Percentiles rank a stretch among this genome's conserved stretches.
These are phyloP conservation scores for Fonsecaea pedrosoi DNA, from an alignment of 2,329 filamentous ascomycete species.

Conservation along the genomic window DNA sequence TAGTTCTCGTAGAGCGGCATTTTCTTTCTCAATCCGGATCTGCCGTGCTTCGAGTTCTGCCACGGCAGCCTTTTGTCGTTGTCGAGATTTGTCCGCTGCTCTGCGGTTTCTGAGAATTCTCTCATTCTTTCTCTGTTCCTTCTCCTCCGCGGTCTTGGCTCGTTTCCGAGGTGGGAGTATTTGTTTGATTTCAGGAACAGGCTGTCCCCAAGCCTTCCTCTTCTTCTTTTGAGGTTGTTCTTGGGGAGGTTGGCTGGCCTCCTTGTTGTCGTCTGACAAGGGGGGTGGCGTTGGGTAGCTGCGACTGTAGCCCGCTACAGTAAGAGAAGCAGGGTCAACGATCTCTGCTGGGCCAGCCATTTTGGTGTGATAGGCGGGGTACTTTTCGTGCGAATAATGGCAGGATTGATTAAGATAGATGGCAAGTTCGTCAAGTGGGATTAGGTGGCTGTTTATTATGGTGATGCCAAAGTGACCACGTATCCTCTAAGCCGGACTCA, in stretches of 20 bases:
- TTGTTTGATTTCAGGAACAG: slow-evolving; percentile 88
- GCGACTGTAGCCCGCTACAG: slow-evolving; percentile 27
- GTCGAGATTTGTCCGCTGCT: slow-evolving; percentile 93
- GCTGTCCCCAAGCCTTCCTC: slow-evolving; percentile 98
- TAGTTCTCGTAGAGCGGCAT: slow-evolving; percentile 71
- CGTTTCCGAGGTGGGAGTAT: slow-evolving; percentile 71
- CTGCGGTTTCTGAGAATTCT: slow-evolving; percentile 95
- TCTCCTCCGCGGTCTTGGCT: slow-evolving; percentile 98
- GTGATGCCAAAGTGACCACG: slow-evolving; percentile 35
- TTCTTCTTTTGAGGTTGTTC: slow-evolving; percentile 67
- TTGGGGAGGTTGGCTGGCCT: slow-evolving; percentile 26
- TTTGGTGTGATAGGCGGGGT: slow-evolving; percentile 14
- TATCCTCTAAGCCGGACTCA: slow-evolving; percentile 37
- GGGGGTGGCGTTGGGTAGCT: slow-evolving; percentile 36
- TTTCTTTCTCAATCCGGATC: slow-evolving; percentile 70
- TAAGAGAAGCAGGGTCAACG: slow-evolving; percentile 31
- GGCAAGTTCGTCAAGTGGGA: slow-evolving; percentile 25
- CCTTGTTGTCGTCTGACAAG: slow-evolving; percentile 31
- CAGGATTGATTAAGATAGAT: slow-evolving; percentile 13
- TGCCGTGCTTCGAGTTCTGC: slow-evolving; percentile 77
- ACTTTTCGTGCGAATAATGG: slow-evolving; percentile 6
- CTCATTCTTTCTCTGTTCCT: slow-evolving; percentile 96
- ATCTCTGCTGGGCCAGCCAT: slow-evolving; percentile 32
- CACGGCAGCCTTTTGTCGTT: slow-evolving; percentile 88
- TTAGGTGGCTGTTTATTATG: slow-evolving; percentile 20